Conservation (phyloP, 352 stramenopile genomes). For the Globisporangium canariense region DNA sequence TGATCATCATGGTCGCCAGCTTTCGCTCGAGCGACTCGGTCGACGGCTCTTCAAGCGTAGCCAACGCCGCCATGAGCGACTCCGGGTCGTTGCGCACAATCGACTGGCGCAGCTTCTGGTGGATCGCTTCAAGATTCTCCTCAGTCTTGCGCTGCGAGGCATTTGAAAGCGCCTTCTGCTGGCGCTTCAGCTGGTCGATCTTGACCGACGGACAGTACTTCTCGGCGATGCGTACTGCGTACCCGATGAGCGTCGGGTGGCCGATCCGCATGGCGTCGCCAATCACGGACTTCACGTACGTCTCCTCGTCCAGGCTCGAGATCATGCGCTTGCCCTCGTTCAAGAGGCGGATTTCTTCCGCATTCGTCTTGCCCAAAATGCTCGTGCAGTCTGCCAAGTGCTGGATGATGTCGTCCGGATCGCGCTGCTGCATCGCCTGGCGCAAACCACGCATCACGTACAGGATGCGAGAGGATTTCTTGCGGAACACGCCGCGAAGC, state of each 20-base stretch:
- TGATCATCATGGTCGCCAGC: slow-evolving; percentile 81
- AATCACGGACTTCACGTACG: slow-evolving; percentile 74
- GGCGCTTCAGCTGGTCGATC: slow-evolving; percentile 42
- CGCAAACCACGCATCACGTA: slow-evolving; percentile 56
- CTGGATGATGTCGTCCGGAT: slow-evolving; percentile 62
- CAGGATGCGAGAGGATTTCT: slow-evolving; percentile 58
- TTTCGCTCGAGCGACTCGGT: slow-evolving; percentile 68
- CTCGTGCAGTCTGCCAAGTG: slow-evolving; percentile 49
- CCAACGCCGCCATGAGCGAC: slow-evolving; percentile 63
- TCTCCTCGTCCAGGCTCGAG: slow-evolving; percentile 64
- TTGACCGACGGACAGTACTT: slow-evolving; percentile 58
- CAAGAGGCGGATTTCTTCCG: slow-evolving; percentile 61
- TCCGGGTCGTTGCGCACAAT: slow-evolving; percentile 69
- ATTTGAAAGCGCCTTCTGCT: slow-evolving; percentile 28
- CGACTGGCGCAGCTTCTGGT: slow-evolving; percentile 49
- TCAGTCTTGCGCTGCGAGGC: slow-evolving; percentile 30
- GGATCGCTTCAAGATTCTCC: slow-evolving; percentile 41
- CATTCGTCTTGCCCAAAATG: slow-evolving; percentile 51
- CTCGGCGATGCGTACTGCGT: slow-evolving; percentile 54
- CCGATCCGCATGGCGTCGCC: slow-evolving; percentile 53
- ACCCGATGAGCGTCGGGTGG: slow-evolving; percentile 59
- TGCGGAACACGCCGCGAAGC: slow-evolving; percentile 59
- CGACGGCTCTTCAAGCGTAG: slow-evolving; percentile 59
- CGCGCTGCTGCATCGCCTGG: slow-evolving; percentile 46
- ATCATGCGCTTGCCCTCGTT: slow-evolving; percentile 49